These are phyloP conservation scores for Sicyos edulis DNA, from an alignment of 306 rosid species.

Conservation along the genomic window DNA sequence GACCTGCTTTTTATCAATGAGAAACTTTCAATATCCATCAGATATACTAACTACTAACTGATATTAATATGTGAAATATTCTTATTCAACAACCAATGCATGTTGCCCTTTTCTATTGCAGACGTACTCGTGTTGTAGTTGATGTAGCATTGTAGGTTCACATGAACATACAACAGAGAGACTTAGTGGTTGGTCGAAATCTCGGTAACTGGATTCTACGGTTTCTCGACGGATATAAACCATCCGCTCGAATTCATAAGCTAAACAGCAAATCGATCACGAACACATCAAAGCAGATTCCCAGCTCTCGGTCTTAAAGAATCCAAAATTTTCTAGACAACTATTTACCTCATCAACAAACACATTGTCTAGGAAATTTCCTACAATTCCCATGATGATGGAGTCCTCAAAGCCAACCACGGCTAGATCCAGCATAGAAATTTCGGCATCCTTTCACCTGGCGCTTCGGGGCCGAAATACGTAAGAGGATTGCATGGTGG, in stretches of 20 bases:
- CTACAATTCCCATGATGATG: constrained; percentile 53
- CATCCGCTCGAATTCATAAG: constrained; percentile 85
- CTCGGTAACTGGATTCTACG: constrained; percentile 73
- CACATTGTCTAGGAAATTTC: constrained; percentile 37
- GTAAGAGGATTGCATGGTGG: constrained; percentile 35
- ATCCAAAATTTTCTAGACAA: constrained; percentile 50
- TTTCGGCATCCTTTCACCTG: constrained; percentile 31
- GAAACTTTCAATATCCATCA: background rate
- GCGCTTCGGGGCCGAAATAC: constrained; percentile 27
- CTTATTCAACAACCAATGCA: background rate
- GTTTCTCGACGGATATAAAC: constrained; percentile 66
- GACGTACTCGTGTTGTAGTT: constrained; percentile 73
- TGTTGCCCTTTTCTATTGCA: constrained; percentile 25
- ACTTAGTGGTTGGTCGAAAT: constrained; percentile 77
- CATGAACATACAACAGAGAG: constrained; percentile 68
- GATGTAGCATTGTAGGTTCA: constrained; percentile 62
- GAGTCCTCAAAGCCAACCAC: constrained; percentile 49
- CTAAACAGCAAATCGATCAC: constrained; percentile 32
- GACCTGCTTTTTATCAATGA: background rate
- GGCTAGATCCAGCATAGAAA: constrained; percentile 47
- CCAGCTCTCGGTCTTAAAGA: constrained; percentile 36
- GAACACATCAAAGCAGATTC: constrained; percentile 30
- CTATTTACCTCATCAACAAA: constrained; percentile 41
- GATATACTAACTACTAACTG: background rate
- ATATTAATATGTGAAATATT: background rate